Evolutionary conservation across 2,329 filamentous ascomycete species (phyloP), one percentile per base, ranked within the genome.

Genomic region (Neurospora sp.): DNA sequence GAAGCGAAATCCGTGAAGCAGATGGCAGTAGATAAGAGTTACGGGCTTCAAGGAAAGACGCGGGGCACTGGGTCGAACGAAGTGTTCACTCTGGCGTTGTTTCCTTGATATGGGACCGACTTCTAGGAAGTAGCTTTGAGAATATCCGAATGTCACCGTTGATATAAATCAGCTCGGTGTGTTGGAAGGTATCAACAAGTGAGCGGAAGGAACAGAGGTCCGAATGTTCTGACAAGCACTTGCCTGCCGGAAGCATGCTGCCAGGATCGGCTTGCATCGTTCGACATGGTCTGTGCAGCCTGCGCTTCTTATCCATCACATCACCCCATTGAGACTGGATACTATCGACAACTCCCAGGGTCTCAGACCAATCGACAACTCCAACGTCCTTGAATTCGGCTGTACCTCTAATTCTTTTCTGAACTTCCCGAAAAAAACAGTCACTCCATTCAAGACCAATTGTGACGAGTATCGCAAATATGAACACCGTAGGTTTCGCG

Each of bases 401-500:
- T 36, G 6, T 62, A 17, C 15, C 23, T 62, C 23, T 33, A 4
- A 13, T 62, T 62, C 23, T 62, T 33, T 62, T 3, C 52, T 62
- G 28, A 62, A 62, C 13, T 62, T 33, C 4, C 15, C 52, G 23
- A 58, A 11, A 62, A 58, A 11, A 62, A 62, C 3, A 33, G 52
- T 62, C 23, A 33, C 23, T 62, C 8, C 13, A 33, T 33, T 62
- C 52, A 33, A 62, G 23, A 36, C 23, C 52, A 15, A 17, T 62
- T n/a, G 15, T 17, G 1, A 17, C 28, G 28, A 39, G 15, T 28
- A 66, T 69, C 67, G 58, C 72, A 74, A 80, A 75, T 39, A 87
- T 88, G 86, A 87, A 88, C 76, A 88, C 85, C 68, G 86, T 87
- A 79, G 78, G 84, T 78, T 42, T 17, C 28, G 23, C 19, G 7